These are phyloP conservation scores for Quillaja saponaria DNA, from an alignment of 306 rosid genomes.

Conservation along the genomic window DNA sequence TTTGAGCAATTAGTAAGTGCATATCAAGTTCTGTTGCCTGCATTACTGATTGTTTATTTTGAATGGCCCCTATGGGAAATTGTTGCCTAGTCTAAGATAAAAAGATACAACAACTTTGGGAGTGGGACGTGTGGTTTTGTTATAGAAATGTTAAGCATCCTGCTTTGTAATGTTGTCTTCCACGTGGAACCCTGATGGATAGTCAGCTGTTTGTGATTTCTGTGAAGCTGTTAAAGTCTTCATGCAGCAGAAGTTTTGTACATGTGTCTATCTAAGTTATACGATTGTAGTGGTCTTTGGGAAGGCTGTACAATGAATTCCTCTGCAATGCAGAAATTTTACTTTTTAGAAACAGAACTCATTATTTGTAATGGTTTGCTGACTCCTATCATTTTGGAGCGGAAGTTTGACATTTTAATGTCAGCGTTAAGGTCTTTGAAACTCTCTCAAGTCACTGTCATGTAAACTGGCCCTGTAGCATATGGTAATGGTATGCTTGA, in stretches of 20 bases:
- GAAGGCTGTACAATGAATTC: not conserved
- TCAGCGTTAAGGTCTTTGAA: slow-evolving; percentile 2
- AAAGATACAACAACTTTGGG: too few relatives aligned
- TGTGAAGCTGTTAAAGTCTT: slow-evolving; percentile 4
- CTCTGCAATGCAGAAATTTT: slow-evolving; percentile 18
- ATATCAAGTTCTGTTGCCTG: not conserved
- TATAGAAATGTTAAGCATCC: slow-evolving; percentile 21
- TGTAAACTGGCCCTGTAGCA: not conserved
- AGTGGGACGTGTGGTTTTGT: too few relatives aligned
- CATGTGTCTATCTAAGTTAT: not conserved
- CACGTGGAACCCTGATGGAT: too few relatives aligned
- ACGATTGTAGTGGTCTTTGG: slow-evolving; percentile 4
- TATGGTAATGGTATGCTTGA: slow-evolving; percentile 1
- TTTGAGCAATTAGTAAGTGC: slow-evolving; percentile 1
- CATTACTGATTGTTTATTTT: slow-evolving; percentile 3
- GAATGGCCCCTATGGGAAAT: not conserved
- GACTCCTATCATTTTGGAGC: slow-evolving; percentile 2
- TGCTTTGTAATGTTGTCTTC: not conserved
- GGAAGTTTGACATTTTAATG: slow-evolving; percentile 3
- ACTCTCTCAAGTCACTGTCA: not conserved
- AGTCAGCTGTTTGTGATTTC: slow-evolving; percentile 1
- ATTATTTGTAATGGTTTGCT: slow-evolving; percentile 12
- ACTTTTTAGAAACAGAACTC: slow-evolving; percentile 2
- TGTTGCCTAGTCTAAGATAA: too few relatives aligned
- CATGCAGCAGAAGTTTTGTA: not conserved